These are phyloP conservation scores for Luffa acutangula DNA, from an alignment of 306 rosid species.

Conservation along the genomic window DNA sequence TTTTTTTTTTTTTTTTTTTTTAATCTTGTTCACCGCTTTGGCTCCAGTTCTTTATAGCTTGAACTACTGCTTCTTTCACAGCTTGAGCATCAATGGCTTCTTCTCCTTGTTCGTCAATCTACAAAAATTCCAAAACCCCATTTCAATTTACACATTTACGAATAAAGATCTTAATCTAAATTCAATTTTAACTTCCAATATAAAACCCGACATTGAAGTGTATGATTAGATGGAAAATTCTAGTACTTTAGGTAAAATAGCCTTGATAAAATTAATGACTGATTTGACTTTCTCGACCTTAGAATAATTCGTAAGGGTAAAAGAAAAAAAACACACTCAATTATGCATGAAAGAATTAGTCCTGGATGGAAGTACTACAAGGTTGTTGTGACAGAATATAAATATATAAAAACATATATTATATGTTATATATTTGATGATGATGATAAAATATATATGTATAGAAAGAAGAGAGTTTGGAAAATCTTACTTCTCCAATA, in stretches of 20 bases:
- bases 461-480: not conserved
- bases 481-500: slow-evolving; percentile 67
- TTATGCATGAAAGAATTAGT: slow-evolving; percentile 1
- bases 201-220: not conserved
- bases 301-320: not conserved
- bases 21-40: slow-evolving; percentile 26
- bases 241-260: not conserved
- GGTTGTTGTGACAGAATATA: too few relatives aligned
- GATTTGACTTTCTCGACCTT: not conserved
- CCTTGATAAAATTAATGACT: not conserved
- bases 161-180: not conserved
- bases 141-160: not conserved
- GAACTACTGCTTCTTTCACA: slow-evolving; percentile 35
- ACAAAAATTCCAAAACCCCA: not conserved
- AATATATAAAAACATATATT: too few relatives aligned
- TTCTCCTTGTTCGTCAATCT: slow-evolving; percentile 37
- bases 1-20: not conserved
- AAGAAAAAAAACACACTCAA: not conserved
- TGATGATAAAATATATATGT: not conserved
- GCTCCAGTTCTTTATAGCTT: slow-evolving; percentile 46
- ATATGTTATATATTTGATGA: not conserved
- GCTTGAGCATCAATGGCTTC: slow-evolving; percentile 33
- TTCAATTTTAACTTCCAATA: not conserved
- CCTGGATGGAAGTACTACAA: too few relatives aligned
- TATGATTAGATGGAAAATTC: not conserved